Evolutionary conservation across 768 basidiomycete species (phyloP), one percentile per base, ranked within the genome.

Genomic region (Lactarius deliciosus): DNA sequence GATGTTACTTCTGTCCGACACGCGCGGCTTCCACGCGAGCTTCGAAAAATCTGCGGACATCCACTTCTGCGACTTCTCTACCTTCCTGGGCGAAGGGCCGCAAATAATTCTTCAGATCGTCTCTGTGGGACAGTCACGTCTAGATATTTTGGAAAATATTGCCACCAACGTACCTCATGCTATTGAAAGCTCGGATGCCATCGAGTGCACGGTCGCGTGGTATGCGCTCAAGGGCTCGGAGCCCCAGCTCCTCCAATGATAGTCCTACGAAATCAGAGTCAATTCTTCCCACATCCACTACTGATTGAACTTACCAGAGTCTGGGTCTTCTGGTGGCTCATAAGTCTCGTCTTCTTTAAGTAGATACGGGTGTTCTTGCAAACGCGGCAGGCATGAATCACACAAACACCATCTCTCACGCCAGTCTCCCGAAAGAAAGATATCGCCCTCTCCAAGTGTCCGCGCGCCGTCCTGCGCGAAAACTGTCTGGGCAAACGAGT

Each of bases 321-420:
- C 92, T 11, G 92, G 92, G 75, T 94, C 92, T 72, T 91, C 87
- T 4, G 92, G 92, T 1, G 90, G 91, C 73, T 92, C 89, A 68
- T 91, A 94, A 0, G 88, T 91, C 50, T 91, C 90, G 69, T 94
- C 92, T 74, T 90, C 90, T 68, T 89, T 82, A 13, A 91, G 75
- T 28, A 94, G 78, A 75, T 82, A 92, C 32, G 84, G 80, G 71
- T 83, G 77, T 18, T 76, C 75, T 71, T 83, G 77, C 50, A 93
- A 77, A 8, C 78, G 79, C 0, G 82, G 78, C 6, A 84, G 75
- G 76, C 91, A 94, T 89, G 78, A 76, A 62, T 77, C 73, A 70
- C 92, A 94, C 55, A 79, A 83, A 75, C 92, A 94, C 92, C 92
- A 94, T n/a, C 86, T 81, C 45, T 85, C 79, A 65, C 90, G 84